Evolutionary conservation across 495 filamentous ascomycete species (phyloP).

Genomic region (Annulohypoxylon nitens): DNA sequence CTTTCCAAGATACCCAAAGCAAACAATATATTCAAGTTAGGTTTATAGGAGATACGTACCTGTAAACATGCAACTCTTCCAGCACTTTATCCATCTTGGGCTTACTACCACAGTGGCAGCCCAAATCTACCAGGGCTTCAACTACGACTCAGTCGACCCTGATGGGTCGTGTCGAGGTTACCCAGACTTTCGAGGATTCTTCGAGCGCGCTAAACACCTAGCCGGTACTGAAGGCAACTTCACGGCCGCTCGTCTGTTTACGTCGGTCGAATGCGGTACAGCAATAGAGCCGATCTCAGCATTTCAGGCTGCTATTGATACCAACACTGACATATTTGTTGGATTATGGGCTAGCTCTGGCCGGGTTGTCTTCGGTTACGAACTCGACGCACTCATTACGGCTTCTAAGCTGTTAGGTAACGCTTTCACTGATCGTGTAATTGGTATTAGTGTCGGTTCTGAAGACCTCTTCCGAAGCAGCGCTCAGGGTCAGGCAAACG

Average conservation of each 20-base stretch:
- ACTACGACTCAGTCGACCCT: slow-evolving; percentile 71
- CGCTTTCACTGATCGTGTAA: slow-evolving; percentile 70
- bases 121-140: slow-evolving; percentile 72
- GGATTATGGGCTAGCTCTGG: slow-evolving; percentile 78
- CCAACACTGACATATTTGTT: slow-evolving; percentile 72
- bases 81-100: slow-evolving; percentile 25
- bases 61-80: slow-evolving; percentile 41
- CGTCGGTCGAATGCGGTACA: slow-evolving; percentile 54
- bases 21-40: neutral
- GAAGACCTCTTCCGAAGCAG: slow-evolving; percentile 84
- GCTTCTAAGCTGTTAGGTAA: slow-evolving; percentile 69
- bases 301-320: slow-evolving; percentile 77
- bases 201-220: slow-evolving; percentile 73
- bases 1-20: neutral
- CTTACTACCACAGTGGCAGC: slow-evolving; percentile 31
- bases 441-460: slow-evolving; percentile 83
- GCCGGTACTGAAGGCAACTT: slow-evolving; percentile 72
- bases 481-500: slow-evolving; percentile 57
- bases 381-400: slow-evolving; percentile 72
- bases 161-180: slow-evolving; percentile 70
- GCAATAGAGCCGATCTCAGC: slow-evolving; percentile 67
- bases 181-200: slow-evolving; percentile 72
- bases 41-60: neutral
- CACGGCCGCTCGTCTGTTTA: slow-evolving; percentile 68
- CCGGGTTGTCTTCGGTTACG: slow-evolving; percentile 65